A percentile compares a stretch with the other conserved stretches of the same genome.
These are phyloP conservation scores for Microbotryum scabiosae DNA, from an alignment of 1,284 basidiomycete genomes.

Conservation along the genomic window DNA sequence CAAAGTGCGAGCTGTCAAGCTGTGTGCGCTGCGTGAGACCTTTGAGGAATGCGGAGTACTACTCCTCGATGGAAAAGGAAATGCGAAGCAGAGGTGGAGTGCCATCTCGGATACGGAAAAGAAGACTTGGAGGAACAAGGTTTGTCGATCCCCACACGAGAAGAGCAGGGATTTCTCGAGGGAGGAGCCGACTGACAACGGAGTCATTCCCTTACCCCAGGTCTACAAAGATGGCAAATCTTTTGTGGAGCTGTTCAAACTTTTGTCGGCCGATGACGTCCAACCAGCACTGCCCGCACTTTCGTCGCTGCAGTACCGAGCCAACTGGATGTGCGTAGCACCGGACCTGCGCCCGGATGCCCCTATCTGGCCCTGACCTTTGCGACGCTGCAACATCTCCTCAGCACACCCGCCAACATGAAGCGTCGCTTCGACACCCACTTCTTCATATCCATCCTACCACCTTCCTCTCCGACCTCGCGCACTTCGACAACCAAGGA, in stretches of 20 bases:
- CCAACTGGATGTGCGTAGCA: slow-evolving; percentile 26
- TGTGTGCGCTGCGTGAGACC: slow-evolving; percentile 33
- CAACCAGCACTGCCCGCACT: neutral
- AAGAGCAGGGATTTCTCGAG: neutral
- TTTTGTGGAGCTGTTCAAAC: slow-evolving; percentile 7
- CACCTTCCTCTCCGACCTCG: slow-evolving; percentile 6
- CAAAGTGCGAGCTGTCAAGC: slow-evolving; percentile 13
- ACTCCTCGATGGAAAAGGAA: slow-evolving; percentile 5
- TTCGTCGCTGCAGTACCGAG: slow-evolving; percentile 15
- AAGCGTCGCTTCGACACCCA: slow-evolving; percentile 34
- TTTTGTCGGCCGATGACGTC: neutral
- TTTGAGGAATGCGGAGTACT: slow-evolving; percentile 36
- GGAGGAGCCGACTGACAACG: neutral
- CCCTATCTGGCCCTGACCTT: too few species aligned
- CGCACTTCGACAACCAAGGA: neutral
- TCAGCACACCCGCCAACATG: slow-evolving; percentile 19
- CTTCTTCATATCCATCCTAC: slow-evolving; percentile 33
- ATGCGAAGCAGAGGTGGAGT: slow-evolving; percentile 4
- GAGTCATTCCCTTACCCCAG: neutral
- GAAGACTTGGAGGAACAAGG: slow-evolving; percentile 14
- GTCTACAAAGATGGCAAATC: slow-evolving; percentile 1
- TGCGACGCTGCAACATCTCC: neutral
- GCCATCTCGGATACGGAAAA: neutral
- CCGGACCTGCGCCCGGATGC: neutral
- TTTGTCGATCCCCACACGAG: neutral